Percentiles rank a stretch among this genome's conserved stretches.
phyloP scores from a whole-genome alignment of 306 rosid species.

The Lathyrus aphaca region DNA sequence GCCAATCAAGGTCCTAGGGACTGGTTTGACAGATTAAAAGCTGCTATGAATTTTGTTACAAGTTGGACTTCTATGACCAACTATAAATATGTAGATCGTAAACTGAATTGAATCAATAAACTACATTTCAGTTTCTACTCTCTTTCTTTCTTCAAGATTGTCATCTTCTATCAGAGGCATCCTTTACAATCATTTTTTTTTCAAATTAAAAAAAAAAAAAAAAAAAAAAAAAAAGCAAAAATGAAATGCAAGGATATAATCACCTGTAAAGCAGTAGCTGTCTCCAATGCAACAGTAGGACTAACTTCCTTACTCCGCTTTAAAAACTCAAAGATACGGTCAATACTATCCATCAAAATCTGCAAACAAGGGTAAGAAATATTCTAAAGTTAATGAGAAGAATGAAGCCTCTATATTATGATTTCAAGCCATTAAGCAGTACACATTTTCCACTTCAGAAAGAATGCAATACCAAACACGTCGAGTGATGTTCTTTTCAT shows the following conservation, averaged over 20 bases:
- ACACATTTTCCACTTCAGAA: not conserved
- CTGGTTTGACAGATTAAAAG: too few relatives aligned
- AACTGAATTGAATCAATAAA: too few relatives aligned
- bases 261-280: conserved; percentile 97
- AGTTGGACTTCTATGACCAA: too few relatives aligned
- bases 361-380: conserved; percentile 43
- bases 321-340: conserved; percentile 81
- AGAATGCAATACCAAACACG: not conserved
- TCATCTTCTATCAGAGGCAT: not conserved
- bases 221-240: not conserved
- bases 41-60: too few relatives aligned
- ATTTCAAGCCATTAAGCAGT: conserved; percentile 19
- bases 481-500: not conserved
- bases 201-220: not conserved
- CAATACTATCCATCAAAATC: conserved; percentile 84
- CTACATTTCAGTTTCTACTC: too few relatives aligned
- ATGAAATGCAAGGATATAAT: conserved; percentile 30
- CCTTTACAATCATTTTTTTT: not conserved
- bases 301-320: conserved; percentile 92
- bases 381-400: conserved; percentile 13
- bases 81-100: too few relatives aligned
- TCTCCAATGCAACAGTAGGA: conserved; percentile 90
- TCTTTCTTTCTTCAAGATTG: too few relatives aligned
- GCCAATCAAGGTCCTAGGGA: too few relatives aligned
- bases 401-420: not conserved